Conservation (phyloP, 228 moss, liverwort and hornwort species). For the Sphagnum magellanicum region DNA sequence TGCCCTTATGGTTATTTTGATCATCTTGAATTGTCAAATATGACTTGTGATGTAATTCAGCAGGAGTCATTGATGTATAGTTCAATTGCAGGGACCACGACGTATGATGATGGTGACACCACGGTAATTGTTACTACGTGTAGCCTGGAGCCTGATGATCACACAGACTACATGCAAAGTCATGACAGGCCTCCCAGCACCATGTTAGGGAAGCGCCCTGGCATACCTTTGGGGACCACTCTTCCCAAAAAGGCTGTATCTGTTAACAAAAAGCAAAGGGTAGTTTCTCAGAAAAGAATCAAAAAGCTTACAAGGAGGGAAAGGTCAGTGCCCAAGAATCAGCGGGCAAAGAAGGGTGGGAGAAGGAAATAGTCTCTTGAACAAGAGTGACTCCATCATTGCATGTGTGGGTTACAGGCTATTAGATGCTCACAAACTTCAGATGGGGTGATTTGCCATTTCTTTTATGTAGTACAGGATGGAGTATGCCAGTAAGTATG, state of each 20-base stretch:
- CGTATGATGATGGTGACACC: slow-evolving; percentile 67
- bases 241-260: slow-evolving; percentile 66
- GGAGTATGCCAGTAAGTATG: too few species aligned
- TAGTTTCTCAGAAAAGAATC: slow-evolving; percentile 60
- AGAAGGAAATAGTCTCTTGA: slow-evolving; percentile 19
- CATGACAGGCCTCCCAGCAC: slow-evolving; percentile 12
- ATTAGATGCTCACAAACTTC: too few species aligned
- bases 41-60: too few species aligned
- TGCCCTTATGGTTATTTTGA: too few species aligned
- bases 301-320: slow-evolving; percentile 79
- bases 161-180: slow-evolving; percentile 14
- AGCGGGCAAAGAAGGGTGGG: slow-evolving; percentile 45
- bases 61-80: neutral
- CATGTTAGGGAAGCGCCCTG: slow-evolving; percentile 22
- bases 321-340: slow-evolving; percentile 72
- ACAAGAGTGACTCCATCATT: too few species aligned
- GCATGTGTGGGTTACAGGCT: too few species aligned
- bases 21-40: too few species aligned
- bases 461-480: too few species aligned
- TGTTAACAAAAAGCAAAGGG: slow-evolving; percentile 72
- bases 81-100: slow-evolving; percentile 41
- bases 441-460: too few species aligned
- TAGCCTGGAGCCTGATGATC: slow-evolving; percentile 43
- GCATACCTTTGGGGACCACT: slow-evolving; percentile 35
- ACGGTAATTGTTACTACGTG: slow-evolving; percentile 73